These are phyloP conservation scores for Lachnellula willkommii DNA, from an alignment of 2,329 filamentous ascomycete species.

Conservation along the genomic window DNA sequence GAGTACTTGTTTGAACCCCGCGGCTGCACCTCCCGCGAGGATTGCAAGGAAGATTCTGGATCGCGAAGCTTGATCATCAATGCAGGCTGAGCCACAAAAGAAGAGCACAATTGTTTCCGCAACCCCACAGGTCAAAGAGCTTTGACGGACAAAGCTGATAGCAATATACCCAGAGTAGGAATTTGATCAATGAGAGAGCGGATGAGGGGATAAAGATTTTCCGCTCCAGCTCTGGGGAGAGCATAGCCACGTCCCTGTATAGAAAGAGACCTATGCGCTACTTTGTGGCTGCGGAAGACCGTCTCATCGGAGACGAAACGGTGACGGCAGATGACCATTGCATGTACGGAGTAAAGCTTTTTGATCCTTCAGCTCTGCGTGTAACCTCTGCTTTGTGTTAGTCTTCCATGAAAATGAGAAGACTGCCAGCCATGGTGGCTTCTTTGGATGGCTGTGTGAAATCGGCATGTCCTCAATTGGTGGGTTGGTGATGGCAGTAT, in stretches of 20 bases:
- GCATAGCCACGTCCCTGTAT: slow-evolving; percentile 18
- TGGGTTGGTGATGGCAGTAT: background rate
- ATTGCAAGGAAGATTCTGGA: slow-evolving; percentile 3
- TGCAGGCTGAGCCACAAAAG: slow-evolving; percentile 11
- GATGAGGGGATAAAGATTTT: background rate
- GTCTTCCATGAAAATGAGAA: background rate
- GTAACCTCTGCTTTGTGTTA: background rate
- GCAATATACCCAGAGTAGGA: background rate
- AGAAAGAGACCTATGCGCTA: slow-evolving; percentile 18
- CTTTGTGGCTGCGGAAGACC: slow-evolving; percentile 1
- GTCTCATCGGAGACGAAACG: slow-evolving; percentile 14
- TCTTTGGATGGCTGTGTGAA: slow-evolving; percentile 15
- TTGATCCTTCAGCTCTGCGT: slow-evolving; percentile 18
- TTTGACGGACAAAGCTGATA: slow-evolving; percentile 14
- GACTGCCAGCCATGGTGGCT: slow-evolving; percentile 9
- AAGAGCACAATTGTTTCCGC: slow-evolving; percentile 4
- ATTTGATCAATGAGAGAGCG: background rate
- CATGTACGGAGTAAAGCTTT: slow-evolving; percentile 16
- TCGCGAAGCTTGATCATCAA: slow-evolving; percentile 1
- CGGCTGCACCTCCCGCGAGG: background rate
- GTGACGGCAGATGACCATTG: slow-evolving; percentile 14
- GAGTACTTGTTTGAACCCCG: slow-evolving; percentile 10
- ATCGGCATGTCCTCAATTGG: slow-evolving; percentile 22
- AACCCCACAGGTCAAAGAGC: slow-evolving; percentile 9
- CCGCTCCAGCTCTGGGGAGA: background rate